Conservation (phyloP, 768 basidiomycete genomes). For the Serendipita sp. region DNA sequence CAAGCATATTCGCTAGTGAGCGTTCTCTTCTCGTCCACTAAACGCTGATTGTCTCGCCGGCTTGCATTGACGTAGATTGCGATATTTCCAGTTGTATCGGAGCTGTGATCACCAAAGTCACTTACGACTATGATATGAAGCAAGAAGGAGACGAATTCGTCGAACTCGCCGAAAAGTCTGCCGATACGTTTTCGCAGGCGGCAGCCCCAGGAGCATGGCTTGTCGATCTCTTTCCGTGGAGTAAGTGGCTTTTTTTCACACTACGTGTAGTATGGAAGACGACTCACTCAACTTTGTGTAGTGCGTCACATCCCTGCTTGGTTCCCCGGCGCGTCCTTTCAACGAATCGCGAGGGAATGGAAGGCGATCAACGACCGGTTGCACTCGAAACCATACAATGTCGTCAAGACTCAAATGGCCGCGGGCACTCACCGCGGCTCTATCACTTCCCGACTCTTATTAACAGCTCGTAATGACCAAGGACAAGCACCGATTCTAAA, state of each 20-base stretch:
- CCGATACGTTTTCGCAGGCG: conserved; percentile 5
- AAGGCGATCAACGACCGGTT: conserved; percentile 1
- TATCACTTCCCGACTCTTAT: background rate
- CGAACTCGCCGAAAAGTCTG: conserved; percentile 6
- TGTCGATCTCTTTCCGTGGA: conserved; percentile 13
- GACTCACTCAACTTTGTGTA: background rate
- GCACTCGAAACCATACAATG: conserved; percentile 2
- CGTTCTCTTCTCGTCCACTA: background rate
- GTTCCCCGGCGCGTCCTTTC: conserved; percentile 15
- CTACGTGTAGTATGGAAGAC: no score
- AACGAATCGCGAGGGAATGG: conserved; percentile 8
- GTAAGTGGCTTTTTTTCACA: conserved; percentile 1
- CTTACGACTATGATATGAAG: conserved; percentile 9
- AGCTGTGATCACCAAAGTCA: conserved; percentile 9
- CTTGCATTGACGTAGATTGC: no score
- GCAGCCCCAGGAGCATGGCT: conserved; percentile 9
- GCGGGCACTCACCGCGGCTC: conserved; percentile 1
- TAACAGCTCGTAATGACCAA: background rate
- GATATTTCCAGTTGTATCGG: background rate
- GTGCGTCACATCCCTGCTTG: conserved; percentile 14
- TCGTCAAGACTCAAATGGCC: background rate
- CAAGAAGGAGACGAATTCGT: conserved; percentile 8
- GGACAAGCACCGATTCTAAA: background rate
- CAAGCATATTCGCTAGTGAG: conserved; percentile 5
- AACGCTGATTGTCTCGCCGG: background rate